Evolutionary conservation across 2,329 filamentous ascomycete species (phyloP).

Genomic region (Penicillium occitanis): DNA sequence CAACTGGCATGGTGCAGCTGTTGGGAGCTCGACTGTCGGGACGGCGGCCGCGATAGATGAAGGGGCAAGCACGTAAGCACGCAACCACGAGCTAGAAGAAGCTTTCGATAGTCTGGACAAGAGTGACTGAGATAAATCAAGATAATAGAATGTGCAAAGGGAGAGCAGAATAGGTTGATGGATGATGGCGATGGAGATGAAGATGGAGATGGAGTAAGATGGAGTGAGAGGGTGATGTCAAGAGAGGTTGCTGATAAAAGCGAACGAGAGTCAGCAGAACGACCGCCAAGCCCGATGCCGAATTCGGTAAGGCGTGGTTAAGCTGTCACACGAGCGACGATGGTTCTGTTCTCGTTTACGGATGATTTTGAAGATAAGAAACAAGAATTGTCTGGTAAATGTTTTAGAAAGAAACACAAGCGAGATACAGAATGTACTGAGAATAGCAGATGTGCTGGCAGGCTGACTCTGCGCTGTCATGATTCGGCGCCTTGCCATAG

Average conservation of each 20-base stretch:
- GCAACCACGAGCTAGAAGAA: constrained; percentile 7
- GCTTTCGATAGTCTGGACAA: background rate
- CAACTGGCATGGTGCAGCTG: constrained; percentile 46
- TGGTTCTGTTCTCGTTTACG: background rate
- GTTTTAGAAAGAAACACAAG: background rate
- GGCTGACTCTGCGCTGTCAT: constrained; percentile 14
- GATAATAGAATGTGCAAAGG: background rate
- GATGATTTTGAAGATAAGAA: background rate
- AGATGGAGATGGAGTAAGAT: constrained; percentile 1
- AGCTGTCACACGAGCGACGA: constrained; percentile 4
- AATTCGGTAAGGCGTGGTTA: constrained; percentile 17
- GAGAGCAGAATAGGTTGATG: background rate
- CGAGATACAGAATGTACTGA: background rate
- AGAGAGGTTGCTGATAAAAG: constrained; percentile 23
- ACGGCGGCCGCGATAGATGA: constrained; percentile 13
- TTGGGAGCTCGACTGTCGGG: constrained; percentile 26
- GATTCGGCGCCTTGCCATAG: constrained; percentile 17
- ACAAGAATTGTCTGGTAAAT: background rate
- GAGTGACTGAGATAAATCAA: background rate
- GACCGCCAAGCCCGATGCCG: constrained; percentile 17
- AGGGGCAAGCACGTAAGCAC: background rate
- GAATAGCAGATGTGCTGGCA: constrained; percentile 12
- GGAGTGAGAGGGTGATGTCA: constrained; percentile 20
- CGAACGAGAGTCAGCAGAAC: constrained; percentile 15
- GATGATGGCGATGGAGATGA: constrained; percentile 12